Percentiles rank a stretch among this genome's conserved stretches.
Evolutionary conservation across 1,284 basidiomycete genomes (phyloP).

Genomic region (Calocybe gambosa): DNA sequence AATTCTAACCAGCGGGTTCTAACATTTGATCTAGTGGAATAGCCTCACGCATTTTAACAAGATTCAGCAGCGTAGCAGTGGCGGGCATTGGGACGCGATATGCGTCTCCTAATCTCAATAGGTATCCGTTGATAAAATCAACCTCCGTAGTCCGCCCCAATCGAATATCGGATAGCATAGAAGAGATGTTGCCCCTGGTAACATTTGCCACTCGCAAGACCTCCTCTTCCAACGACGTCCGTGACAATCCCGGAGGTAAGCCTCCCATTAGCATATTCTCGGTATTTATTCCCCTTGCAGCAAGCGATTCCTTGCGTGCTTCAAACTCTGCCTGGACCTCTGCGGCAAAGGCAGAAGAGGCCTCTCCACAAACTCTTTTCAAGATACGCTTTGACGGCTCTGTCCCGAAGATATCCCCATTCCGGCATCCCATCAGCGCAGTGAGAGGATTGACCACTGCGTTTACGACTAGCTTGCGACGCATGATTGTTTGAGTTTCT

Average conservation of each 20-base stretch:
- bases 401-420: constrained; percentile 63
- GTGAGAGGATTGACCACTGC: constrained; percentile 86
- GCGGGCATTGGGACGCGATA: constrained; percentile 60
- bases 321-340: constrained; percentile 42
- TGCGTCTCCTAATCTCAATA: constrained; percentile 59
- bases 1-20: constrained; percentile 13
- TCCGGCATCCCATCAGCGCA: constrained; percentile 74
- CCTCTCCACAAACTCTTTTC: constrained; percentile 51
- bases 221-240: constrained; percentile 39
- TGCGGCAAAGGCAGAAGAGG: constrained; percentile 50
- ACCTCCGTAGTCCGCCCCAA: constrained; percentile 65
- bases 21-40: constrained; percentile 39
- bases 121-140: constrained; percentile 83
- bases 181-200: constrained; percentile 66
- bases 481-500: constrained; percentile 66
- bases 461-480: constrained; percentile 84
- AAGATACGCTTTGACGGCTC: constrained; percentile 39
- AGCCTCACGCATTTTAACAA: constrained; percentile 39
- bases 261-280: constrained; percentile 28
- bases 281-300: constrained; percentile 22
- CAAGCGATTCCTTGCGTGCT: constrained; percentile 28
- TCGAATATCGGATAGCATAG: constrained; percentile 72
- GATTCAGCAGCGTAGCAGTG: constrained; percentile 54
- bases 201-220: constrained; percentile 47
- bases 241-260: constrained; percentile 37